Percentiles rank a stretch among this genome's conserved stretches.
phyloP scores from a whole-genome alignment of 2,329 filamentous ascomycete genomes.

The Phialemonium atrogriseum region DNA sequence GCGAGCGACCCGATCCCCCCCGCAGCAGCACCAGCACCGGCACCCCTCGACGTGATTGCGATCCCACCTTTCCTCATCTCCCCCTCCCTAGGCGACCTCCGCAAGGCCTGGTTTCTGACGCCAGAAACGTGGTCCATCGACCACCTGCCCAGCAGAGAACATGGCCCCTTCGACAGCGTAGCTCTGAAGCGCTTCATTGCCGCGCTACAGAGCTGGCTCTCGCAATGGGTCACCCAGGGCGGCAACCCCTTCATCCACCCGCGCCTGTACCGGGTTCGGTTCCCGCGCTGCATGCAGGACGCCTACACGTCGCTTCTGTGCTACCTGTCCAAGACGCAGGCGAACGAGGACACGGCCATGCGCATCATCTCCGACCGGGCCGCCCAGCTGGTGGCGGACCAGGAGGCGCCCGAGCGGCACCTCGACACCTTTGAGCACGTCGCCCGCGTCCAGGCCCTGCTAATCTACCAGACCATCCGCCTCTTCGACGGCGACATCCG shows the following conservation, averaged over 20 bases:
- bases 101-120: constrained; percentile 11
- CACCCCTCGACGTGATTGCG: neutral
- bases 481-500: constrained; percentile 43
- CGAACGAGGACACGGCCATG: constrained; percentile 9
- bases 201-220: constrained; percentile 15
- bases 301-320: constrained; percentile 18
- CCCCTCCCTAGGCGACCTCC: too few relatives aligned
- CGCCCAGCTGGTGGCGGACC: constrained; percentile 6
- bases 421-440: constrained; percentile 19
- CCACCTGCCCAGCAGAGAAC: neutral
- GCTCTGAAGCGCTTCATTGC: constrained; percentile 8
- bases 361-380: constrained; percentile 12
- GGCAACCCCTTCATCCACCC: constrained; percentile 22
- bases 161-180: too few relatives aligned
- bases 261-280: constrained; percentile 16
- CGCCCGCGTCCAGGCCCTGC: constrained; percentile 36
- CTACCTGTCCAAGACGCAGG: constrained; percentile 11
- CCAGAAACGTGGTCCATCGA: constrained; percentile 12
- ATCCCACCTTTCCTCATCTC: too few relatives aligned
- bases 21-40: too few relatives aligned
- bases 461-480: constrained; percentile 40
- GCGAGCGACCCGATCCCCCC: too few relatives aligned
- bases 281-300: constrained; percentile 19
- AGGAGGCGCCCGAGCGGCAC: neutral
- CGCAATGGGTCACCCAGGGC: constrained; percentile 18